phyloP scores from a whole-genome alignment of 148 eudicot species.

The Arbutus unedo region DNA sequence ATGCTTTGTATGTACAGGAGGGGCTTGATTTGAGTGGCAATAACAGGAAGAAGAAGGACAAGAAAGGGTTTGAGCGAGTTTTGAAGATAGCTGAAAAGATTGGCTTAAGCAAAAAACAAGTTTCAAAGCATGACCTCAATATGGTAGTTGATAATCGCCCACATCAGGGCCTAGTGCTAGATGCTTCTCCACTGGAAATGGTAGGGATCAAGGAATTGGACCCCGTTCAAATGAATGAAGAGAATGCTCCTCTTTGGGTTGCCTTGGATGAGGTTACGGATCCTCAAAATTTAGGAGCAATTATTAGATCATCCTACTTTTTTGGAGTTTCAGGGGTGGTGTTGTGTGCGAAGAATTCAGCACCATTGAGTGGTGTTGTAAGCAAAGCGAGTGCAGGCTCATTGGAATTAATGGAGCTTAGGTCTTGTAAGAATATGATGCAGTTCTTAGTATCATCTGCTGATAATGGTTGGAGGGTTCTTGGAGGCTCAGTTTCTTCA shows the following conservation, averaged over 20 bases:
- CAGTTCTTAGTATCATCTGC: slow-evolving; percentile 77
- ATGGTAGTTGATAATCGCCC: slow-evolving; percentile 90
- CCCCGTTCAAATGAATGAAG: slow-evolving; percentile 42
- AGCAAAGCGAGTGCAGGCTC: slow-evolving; percentile 99
- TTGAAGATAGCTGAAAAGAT: slow-evolving; percentile 69
- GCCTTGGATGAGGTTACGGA: slow-evolving; percentile 97
- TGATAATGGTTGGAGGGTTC: slow-evolving; percentile 89
- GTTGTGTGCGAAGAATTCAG: slow-evolving; percentile 94
- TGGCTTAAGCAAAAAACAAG: slow-evolving; percentile 58
- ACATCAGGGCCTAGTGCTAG: slow-evolving; percentile 94
- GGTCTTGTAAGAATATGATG: slow-evolving; percentile 98
- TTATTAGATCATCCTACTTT: slow-evolving; percentile 83
- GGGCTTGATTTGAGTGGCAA: slow-evolving; percentile 74
- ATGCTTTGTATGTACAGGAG: slow-evolving; percentile 73
- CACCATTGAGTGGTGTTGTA: slow-evolving; percentile 95
- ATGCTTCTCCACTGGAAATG: slow-evolving; percentile 93
- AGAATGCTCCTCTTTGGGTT: slow-evolving; percentile 70
- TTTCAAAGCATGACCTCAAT: slow-evolving; percentile 95
- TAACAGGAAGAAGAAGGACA: slow-evolving; percentile 84
- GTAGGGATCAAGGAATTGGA: slow-evolving; percentile 69
- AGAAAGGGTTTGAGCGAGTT: slow-evolving; percentile 86
- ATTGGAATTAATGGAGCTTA: slow-evolving; percentile 80
- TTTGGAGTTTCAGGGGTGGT: slow-evolving; percentile 91
- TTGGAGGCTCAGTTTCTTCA: slow-evolving; percentile 83
- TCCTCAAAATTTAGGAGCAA: slow-evolving; percentile 97